Percentiles rank a stretch among this genome's conserved stretches.
phyloP scores from a whole-genome alignment of 495 filamentous ascomycete species.

The Aspergillus olivimuriae region DNA sequence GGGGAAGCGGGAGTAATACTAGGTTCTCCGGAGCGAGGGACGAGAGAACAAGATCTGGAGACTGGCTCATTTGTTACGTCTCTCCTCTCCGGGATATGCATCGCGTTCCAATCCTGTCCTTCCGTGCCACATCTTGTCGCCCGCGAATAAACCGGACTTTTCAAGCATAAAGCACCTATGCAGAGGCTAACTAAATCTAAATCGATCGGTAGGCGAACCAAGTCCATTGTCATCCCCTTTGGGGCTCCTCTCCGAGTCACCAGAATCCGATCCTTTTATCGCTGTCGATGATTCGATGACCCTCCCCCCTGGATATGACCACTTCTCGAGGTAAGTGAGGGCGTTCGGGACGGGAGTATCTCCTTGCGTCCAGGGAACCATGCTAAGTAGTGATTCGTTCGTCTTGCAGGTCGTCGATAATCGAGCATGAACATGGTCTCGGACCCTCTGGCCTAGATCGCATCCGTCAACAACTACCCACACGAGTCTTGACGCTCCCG shows the following conservation, averaged over 20 bases:
- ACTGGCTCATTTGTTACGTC: too few relatives aligned
- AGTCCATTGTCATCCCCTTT: conserved; percentile 44
- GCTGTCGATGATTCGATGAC: conserved; percentile 36
- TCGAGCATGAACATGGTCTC: conserved; percentile 57
- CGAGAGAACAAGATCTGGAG: too few relatives aligned
- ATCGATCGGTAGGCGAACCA: conserved; percentile 40
- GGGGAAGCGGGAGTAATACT: too few relatives aligned
- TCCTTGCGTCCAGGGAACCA: conserved; percentile 12
- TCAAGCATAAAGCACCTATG: too few relatives aligned
- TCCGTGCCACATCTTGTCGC: too few relatives aligned
- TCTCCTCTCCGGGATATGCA: too few relatives aligned
- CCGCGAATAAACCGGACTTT: too few relatives aligned
- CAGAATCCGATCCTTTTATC: conserved; percentile 37
- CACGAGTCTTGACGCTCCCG: conserved; percentile 59
- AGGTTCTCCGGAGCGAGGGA: too few relatives aligned
- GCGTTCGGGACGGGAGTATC: conserved; percentile 4
- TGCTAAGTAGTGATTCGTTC: conserved; percentile 41
- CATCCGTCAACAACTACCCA: conserved; percentile 78
- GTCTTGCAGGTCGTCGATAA: conserved; percentile 56
- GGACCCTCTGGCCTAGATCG: conserved; percentile 76
- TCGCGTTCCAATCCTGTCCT: too few relatives aligned
- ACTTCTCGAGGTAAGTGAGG: conserved; percentile 33
- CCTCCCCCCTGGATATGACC: conserved; percentile 36
- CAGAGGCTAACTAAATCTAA: too few relatives aligned
- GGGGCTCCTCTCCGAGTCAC: conserved; percentile 37